phyloP scores from a whole-genome alignment of 371 early-diverging fungal species.

The Apophysomyces variabilis region DNA sequence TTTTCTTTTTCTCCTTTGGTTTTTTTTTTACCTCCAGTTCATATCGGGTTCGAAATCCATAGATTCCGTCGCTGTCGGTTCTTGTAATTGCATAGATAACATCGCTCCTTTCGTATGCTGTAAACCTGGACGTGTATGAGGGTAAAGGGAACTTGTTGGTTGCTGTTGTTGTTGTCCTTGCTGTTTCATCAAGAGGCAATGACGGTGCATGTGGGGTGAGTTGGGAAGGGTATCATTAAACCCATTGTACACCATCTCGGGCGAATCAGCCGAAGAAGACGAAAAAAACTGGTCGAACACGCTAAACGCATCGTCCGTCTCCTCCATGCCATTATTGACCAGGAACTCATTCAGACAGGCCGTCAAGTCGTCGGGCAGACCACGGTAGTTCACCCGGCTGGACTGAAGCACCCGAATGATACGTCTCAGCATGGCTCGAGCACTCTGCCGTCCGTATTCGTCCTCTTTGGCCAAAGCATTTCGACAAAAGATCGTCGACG shows the following conservation, averaged over 20 bases:
- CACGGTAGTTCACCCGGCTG: slow-evolving; percentile 29
- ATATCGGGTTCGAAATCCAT: slow-evolving; percentile 4
- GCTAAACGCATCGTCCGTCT: slow-evolving; percentile 14
- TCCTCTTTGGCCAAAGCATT: slow-evolving; percentile 24
- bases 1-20: too few species aligned
- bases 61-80: not conserved
- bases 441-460: slow-evolving; percentile 15
- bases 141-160: too few species aligned
- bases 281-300: slow-evolving; percentile 29
- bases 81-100: not conserved
- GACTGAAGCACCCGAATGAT: slow-evolving; percentile 28
- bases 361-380: slow-evolving; percentile 39
- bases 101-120: not conserved
- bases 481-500: slow-evolving; percentile 40
- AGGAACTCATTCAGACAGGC: slow-evolving; percentile 36
- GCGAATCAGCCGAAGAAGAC: not conserved
- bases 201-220: slow-evolving; percentile 8
- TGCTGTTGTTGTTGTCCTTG: not conserved
- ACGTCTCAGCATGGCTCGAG: slow-evolving; percentile 27
- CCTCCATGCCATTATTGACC: slow-evolving; percentile 22
- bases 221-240: slow-evolving; percentile 14
- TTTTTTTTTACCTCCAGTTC: not conserved
- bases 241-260: slow-evolving; percentile 4
- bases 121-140: not conserved
- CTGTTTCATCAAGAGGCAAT: not conserved